Conservation (phyloP, 2,329 filamentous ascomycete genomes). For the Botrytis galanthina region DNA sequence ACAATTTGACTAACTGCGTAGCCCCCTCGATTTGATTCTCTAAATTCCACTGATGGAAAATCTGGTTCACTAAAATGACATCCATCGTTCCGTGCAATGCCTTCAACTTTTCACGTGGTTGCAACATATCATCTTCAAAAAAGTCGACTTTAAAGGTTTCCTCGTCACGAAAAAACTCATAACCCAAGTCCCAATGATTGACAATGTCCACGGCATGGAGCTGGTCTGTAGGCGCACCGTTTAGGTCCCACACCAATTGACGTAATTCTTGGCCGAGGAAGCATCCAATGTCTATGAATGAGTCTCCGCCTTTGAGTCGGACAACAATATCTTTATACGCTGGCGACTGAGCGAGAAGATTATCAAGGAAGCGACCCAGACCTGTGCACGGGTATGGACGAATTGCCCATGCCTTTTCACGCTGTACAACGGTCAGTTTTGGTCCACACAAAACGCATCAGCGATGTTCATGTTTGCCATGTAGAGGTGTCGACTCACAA, state of each 20-base stretch:
- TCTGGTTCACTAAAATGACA: not conserved
- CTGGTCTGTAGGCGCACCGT: slow-evolving; percentile 38
- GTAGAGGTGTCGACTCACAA: not conserved
- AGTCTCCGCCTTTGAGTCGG: slow-evolving; percentile 23
- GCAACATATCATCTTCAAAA: slow-evolving; percentile 37
- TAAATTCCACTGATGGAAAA: slow-evolving; percentile 15
- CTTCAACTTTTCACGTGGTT: not conserved
- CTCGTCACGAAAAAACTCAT: slow-evolving; percentile 42
- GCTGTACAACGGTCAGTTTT: slow-evolving; percentile 6
- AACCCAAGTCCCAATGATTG: slow-evolving; percentile 39
- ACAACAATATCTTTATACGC: slow-evolving; percentile 24
- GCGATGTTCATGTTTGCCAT: not conserved
- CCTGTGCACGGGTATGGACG: slow-evolving; percentile 28
- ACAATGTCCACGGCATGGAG: slow-evolving; percentile 38
- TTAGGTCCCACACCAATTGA: slow-evolving; percentile 33
- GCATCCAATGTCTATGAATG: slow-evolving; percentile 35
- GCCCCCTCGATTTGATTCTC: slow-evolving; percentile 1
- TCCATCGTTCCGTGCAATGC: slow-evolving; percentile 5
- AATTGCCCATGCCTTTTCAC: slow-evolving; percentile 25
- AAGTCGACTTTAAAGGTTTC: slow-evolving; percentile 37
- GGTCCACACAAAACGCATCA: not conserved
- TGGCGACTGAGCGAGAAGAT: slow-evolving; percentile 20
- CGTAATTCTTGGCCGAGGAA: slow-evolving; percentile 43
- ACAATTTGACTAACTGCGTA: not conserved
- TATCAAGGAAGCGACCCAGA: slow-evolving; percentile 26